Conservation (phyloP, 1,139 yeast genomes). For the Magnusiomyces suaveolens region DNA sequence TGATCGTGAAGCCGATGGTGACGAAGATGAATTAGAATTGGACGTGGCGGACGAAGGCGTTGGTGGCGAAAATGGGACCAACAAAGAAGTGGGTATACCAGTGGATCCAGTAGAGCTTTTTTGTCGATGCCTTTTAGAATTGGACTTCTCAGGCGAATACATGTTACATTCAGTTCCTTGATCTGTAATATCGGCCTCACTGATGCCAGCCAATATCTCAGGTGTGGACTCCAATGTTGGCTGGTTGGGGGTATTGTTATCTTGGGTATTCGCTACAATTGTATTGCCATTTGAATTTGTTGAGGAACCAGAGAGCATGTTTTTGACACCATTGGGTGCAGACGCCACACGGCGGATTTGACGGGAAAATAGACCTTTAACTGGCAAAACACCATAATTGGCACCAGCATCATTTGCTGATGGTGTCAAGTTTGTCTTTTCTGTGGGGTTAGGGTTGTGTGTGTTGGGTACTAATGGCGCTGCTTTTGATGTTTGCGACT, state of each 20-base stretch:
- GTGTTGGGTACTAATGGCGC: conserved; percentile 2
- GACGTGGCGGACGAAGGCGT: background rate
- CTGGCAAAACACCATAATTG: background rate
- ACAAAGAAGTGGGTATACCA: background rate
- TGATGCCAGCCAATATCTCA: conserved; percentile 3
- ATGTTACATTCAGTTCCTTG: background rate
- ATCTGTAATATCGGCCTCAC: conserved; percentile 7
- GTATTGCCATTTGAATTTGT: background rate
- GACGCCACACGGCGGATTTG: conserved; percentile 69
- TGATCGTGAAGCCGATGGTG: conserved; percentile 17
- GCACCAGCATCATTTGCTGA: background rate
- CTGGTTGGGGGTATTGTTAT: conserved; percentile 6
- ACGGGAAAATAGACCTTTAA: conserved; percentile 38
- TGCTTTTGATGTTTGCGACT: background rate
- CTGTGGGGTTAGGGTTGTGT: conserved; percentile 3
- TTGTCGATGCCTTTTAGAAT: background rate
- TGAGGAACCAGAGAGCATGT: conserved; percentile 18
- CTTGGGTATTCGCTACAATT: conserved; percentile 8
- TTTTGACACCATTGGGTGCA: conserved; percentile 53
- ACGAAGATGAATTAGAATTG: background rate
- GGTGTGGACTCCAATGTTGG: background rate
- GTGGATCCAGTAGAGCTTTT: background rate
- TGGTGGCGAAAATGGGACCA: background rate
- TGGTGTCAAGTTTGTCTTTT: background rate
- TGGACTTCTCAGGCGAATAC: background rate